Evolutionary conservation across 352 stramenopile species (phyloP).

Genomic region (Pythium diclinum): DNA sequence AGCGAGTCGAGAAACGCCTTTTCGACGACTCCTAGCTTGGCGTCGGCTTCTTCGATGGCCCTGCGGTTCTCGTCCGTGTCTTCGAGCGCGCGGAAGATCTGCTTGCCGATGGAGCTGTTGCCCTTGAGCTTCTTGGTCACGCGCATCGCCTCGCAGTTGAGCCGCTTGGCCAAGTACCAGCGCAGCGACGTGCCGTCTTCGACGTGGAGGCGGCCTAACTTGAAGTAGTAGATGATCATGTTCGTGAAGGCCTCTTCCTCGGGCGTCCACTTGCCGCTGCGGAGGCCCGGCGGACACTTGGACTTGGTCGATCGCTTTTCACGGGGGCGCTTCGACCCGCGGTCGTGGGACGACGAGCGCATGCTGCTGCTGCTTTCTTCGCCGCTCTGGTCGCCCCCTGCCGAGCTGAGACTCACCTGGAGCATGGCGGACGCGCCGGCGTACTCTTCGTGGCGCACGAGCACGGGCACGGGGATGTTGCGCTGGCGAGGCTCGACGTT

Average conservation of each 20-base stretch:
- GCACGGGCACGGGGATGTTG: slow-evolving; percentile 27
- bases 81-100: slow-evolving; percentile 83
- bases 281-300: slow-evolving; percentile 76
- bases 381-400: slow-evolving; percentile 13
- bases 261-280: slow-evolving; percentile 82
- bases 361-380: slow-evolving; percentile 26
- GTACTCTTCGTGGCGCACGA: slow-evolving; percentile 30
- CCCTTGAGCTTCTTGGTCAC: slow-evolving; percentile 89
- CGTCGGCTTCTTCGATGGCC: slow-evolving; percentile 47
- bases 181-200: slow-evolving; percentile 82
- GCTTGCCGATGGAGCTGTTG: slow-evolving; percentile 86
- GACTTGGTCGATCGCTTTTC: slow-evolving; percentile 86
- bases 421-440: neutral
- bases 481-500: slow-evolving; percentile 21
- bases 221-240: slow-evolving; percentile 86
- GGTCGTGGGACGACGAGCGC: slow-evolving; percentile 4
- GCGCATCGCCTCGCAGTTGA: slow-evolving; percentile 87
- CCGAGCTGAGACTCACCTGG: neutral
- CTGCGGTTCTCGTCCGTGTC: slow-evolving; percentile 51
- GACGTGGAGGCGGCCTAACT: slow-evolving; percentile 68
- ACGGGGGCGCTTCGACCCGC: slow-evolving; percentile 12
- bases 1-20: slow-evolving; percentile 73
- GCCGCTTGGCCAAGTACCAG: slow-evolving; percentile 80
- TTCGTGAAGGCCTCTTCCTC: slow-evolving; percentile 84
- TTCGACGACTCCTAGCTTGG: slow-evolving; percentile 64